Base-by-base conservation (phyloP, 179 eudicot genomes). In the Amaranthus tricolor region DNA sequence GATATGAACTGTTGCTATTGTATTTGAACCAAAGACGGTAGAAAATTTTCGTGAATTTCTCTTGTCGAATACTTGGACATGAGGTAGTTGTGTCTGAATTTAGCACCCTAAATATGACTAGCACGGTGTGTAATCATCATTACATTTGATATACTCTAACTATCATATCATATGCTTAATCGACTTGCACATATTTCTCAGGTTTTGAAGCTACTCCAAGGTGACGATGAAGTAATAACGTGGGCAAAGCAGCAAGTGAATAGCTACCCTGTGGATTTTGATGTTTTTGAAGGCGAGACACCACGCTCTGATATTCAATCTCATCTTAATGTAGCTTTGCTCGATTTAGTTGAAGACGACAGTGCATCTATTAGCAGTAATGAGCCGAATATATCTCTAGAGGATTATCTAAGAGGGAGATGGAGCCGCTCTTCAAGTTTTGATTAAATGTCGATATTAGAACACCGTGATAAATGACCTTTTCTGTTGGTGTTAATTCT, bases 351-450 rank as follows among this genome's bases (percentile, higher is more conserved):
- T 40, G 96, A 79, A 31, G 92, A 90, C 9, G 89, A 82, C 52
- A 71, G 81, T 6, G 74, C 71, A 11, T 87, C 90, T 55, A 44
- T 69, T 45, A 82, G 84, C 75, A 87, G 92, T 49, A 71, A 74
- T 2, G 92, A 86, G 65, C 87, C 67, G 56, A 87, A 74, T 55
- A 82, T 87, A 45, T 86, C 89, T 13, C 64, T 87, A 20, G 88
- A 90, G 71, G 88, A 85, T 76, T 90, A 88, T 71, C 72, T 88
- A 66, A 83, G 78, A 72, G 94, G 91, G 72, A 85, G 98, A 85
- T 88, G 96, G 90, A 90, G 98, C 86, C 89, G 89, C 74, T 84
- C 91, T 13, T 87, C 96, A 47, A 92, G 98, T 84, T 86, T 90
- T 45, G 94, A 90, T 89, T 94, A 82, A 79, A 63, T 77, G 20